These are phyloP conservation scores for Populus ilicifolia DNA, from an alignment of 345 rosid species.

Conservation along the genomic window DNA sequence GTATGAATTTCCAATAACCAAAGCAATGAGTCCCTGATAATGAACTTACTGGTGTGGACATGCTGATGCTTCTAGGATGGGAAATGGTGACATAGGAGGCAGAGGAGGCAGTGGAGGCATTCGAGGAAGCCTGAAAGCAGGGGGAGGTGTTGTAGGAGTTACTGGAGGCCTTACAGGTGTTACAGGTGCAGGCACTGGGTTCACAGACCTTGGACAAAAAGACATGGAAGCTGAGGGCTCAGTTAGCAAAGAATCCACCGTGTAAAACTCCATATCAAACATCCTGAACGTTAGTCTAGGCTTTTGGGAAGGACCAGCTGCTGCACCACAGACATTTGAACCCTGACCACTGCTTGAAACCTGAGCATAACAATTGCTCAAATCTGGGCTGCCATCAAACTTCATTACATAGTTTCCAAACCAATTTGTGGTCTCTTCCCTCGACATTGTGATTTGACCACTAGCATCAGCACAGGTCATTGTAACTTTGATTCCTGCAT, in stretches of 20 bases:
- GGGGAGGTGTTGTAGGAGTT: constrained; percentile 26
- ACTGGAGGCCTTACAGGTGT: constrained; percentile 15
- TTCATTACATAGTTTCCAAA: constrained; percentile 67
- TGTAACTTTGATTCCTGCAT: constrained; percentile 58
- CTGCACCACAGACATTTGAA: constrained; percentile 41
- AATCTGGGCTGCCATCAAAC: constrained; percentile 71
- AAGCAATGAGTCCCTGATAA: too few species aligned
- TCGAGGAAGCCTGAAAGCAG: constrained; percentile 47
- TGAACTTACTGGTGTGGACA: constrained; percentile 72
- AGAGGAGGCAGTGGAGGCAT: constrained; percentile 44
- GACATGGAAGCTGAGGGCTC: constrained; percentile 68
- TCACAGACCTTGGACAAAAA: constrained; percentile 43
- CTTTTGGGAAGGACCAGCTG: constrained; percentile 60
- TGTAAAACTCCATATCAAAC: constrained; percentile 53
- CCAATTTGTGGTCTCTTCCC: constrained; percentile 67
- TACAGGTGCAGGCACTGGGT: constrained; percentile 20
- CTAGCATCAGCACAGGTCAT: constrained; percentile 51
- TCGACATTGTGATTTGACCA: constrained; percentile 59
- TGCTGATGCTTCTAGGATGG: constrained; percentile 66
- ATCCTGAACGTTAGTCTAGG: constrained; percentile 48
- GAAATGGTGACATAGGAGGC: constrained; percentile 50
- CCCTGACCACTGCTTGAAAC: constrained; percentile 46
- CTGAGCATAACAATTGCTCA: constrained; percentile 65
- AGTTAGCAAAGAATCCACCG: constrained; percentile 57
- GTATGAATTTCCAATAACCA: too few species aligned